Evolutionary conservation across 805 yeast species (phyloP), one percentile per base, ranked within the genome.

Genomic region (Myxozyma udenii): DNA sequence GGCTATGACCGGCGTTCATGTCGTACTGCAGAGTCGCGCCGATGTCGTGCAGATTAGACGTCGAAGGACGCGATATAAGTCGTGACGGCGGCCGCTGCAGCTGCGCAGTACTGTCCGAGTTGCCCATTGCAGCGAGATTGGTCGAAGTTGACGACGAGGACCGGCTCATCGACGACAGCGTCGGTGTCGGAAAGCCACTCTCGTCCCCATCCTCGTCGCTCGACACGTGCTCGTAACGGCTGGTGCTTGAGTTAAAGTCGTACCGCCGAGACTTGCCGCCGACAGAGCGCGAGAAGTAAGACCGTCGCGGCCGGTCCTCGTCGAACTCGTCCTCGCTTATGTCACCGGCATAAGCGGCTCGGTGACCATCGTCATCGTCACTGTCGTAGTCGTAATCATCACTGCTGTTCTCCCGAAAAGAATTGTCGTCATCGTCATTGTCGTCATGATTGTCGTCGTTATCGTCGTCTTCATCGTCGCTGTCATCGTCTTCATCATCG

Each of bases 401-500:
- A 9, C 41, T 53, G 18, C 42, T 45, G 16, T 30, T 41, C 14
- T 38, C 37, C 7, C 32, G 35, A 24, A 35, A 19, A 22, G 16
- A 23, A n/a, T 33, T 41, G 22, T 52, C 53, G 6, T 18, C 21
- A 21, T 38, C 49, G 19, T 35, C 21, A 6, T 21, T 38, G 18
- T 41, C 32, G 7, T 25, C 36, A 5, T 43, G 19, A 21, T 32
- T 41, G 7, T 22, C 55, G 12, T 40, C 56, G 12, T 53, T 53
- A 18, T 50, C 51, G 28, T 48, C 53, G 14, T 26, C 46, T 3
- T 48, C 42, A 14, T 19, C 41, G 12, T 32, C 51, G 9, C 32
- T 36, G 24, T 54, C 58, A n/a, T 42, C 51, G 25, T 51, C 53
- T 4, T 41, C 53, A 19, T 53, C 58, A 14, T 45, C 58, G 16